Percentiles rank a stretch among this genome's conserved stretches.
phyloP scores from a whole-genome alignment of 1,139 yeast species.

The Candida anutae region DNA sequence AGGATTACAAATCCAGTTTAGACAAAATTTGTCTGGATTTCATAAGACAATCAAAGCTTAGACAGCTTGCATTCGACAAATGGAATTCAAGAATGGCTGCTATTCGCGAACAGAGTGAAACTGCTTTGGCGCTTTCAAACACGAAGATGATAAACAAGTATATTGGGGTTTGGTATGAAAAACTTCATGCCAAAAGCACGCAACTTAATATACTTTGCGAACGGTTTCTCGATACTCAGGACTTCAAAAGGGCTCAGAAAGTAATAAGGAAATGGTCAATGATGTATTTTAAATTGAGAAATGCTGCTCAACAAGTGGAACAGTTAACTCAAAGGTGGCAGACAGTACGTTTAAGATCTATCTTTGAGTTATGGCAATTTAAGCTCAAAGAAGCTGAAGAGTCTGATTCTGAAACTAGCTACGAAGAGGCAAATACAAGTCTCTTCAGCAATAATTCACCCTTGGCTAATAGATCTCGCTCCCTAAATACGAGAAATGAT shows the following conservation, averaged over 20 bases:
- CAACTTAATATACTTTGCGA: constrained; percentile 23
- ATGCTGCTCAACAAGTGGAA: constrained; percentile 25
- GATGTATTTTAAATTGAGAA: constrained; percentile 25
- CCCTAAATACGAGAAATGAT: no score
- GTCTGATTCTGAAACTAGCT: constrained; percentile 4
- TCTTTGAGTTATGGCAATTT: constrained; percentile 32
- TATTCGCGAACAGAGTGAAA: no score
- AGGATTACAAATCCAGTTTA: no score
- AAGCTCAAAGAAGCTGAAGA: constrained; percentile 3
- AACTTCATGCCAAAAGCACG: constrained; percentile 15
- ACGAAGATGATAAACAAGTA: no score
- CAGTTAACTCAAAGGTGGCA: constrained; percentile 29
- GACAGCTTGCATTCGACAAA: no score
- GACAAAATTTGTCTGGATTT: no score
- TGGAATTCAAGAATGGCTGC: no score
- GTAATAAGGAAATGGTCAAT: constrained; percentile 32
- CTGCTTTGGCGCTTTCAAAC: no score
- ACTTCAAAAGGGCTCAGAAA: constrained; percentile 18
- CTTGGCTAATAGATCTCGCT: constrained; percentile 24
- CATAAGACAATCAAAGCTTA: no score
- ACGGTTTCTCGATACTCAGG: constrained; percentile 20
- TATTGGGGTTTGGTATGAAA: constrained; percentile 32
- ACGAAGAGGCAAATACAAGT: constrained; percentile 14
- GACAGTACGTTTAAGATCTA: constrained; percentile 16
- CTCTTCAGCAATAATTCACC: constrained; percentile 27